These are phyloP conservation scores for Leucogyrophana mollusca DNA, from an alignment of 768 basidiomycete species.

Conservation along the genomic window DNA sequence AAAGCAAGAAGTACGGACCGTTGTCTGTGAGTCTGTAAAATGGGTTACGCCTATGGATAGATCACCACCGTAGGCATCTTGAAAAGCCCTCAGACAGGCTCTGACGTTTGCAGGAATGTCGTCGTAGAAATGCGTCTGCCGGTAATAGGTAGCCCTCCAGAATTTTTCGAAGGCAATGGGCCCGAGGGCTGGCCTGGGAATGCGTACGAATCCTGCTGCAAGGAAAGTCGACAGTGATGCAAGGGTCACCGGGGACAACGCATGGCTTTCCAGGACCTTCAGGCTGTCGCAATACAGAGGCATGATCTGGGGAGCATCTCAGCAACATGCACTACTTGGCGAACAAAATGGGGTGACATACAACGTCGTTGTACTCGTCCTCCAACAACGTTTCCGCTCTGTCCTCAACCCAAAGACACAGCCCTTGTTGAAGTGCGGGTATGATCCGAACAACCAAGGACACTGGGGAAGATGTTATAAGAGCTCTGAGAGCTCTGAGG, in stretches of 20 bases:
- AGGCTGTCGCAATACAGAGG: constrained; percentile 47
- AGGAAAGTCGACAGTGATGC: constrained; percentile 44
- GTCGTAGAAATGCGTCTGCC: constrained; percentile 32
- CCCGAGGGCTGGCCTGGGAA: constrained; percentile 46
- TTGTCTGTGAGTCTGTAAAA: constrained; percentile 33
- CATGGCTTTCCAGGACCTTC: constrained; percentile 32
- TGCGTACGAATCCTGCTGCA: constrained; percentile 47
- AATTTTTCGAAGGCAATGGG: constrained; percentile 53
- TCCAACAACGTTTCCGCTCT: constrained; percentile 36
- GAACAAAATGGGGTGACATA: constrained; percentile 26
- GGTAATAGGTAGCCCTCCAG: constrained; percentile 58
- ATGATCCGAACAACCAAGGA: constrained; percentile 35
- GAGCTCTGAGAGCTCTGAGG: constrained; percentile 32
- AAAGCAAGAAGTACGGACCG: neutral
- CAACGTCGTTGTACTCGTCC: constrained; percentile 47
- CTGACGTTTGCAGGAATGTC: constrained; percentile 43
- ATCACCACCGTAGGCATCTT: constrained; percentile 47
- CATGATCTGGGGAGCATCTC: constrained; percentile 18
- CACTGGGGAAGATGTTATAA: constrained; percentile 29
- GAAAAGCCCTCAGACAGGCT: constrained; percentile 44
- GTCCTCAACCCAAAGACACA: constrained; percentile 56
- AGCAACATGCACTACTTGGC: neutral
- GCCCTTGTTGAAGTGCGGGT: constrained; percentile 32
- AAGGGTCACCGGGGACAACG: constrained; percentile 42
- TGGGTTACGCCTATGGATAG: constrained; percentile 43